Evolutionary conservation across 495 filamentous ascomycete genomes (phyloP), one percentile per base, ranked within the genome.

Genomic region (Trichoderma orchidacearum): DNA sequence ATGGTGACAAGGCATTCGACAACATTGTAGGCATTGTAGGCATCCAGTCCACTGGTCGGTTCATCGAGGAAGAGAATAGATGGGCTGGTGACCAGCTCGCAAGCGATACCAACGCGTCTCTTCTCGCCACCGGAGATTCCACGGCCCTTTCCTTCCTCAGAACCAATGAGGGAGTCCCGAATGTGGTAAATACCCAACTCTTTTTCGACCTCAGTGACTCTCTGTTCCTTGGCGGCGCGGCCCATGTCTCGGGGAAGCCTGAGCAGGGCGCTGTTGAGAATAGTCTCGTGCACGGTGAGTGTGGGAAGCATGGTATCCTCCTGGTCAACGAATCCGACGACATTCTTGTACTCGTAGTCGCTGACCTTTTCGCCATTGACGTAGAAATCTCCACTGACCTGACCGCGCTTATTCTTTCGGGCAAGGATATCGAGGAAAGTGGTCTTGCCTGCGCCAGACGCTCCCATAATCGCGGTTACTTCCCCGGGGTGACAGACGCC

Each of bases 51-150:
- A 63, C 90, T 96, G 1, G 93, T 98, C 2, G 93, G 93, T 62
- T 98, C 93, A 63, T 98, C 93, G 57, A 98, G 76, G 74, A 98
- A 96, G 18, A 98, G 80, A 60, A 98, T 97, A 58, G 90, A 95
- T 3, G 93, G 93, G 66, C 91, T 96, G 9, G 94, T 98, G 56
- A 98, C 94, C 58, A 98, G 76, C 66, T 98, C 93, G 71, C 93
- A 97, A 59, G 93, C 93, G 68, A 98, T 98, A 8, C 90, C 90
- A 48, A 98, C 94, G 60, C 93, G 79, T 54, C 93, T 82, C 71
- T 97, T 97, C 69, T 98, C 93, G 58, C 93, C 93, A 50, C 93
- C 93, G 53, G 93, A 98, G 31, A 98, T 96, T 21, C 93, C 93
- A 51, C 93, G 88, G 11, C 90, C 89, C 55, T 84, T 87, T 53